A percentile compares a stretch with the other conserved stretches of the same genome.
Evolutionary conservation across 768 basidiomycete species (phyloP).

Genomic region (Macrolepiota fuliginosa): DNA sequence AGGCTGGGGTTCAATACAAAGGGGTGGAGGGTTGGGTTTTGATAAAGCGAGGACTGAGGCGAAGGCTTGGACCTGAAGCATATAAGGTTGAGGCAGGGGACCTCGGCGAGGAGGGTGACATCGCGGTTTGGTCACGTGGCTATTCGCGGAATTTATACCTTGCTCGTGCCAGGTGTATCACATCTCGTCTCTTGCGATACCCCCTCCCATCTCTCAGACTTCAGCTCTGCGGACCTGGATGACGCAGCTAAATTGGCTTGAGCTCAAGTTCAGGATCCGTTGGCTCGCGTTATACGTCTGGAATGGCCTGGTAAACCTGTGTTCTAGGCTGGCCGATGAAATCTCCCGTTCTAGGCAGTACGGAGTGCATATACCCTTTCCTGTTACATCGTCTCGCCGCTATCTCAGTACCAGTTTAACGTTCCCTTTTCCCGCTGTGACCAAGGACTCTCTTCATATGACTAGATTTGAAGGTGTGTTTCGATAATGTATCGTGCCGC

Average conservation of each 20-base stretch:
- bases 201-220: neutral
- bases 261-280: neutral
- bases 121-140: too few relatives aligned
- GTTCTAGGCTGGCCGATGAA: neutral
- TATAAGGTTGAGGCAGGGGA: too few relatives aligned
- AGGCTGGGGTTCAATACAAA: too few relatives aligned
- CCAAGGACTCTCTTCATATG: neutral
- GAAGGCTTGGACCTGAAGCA: too few relatives aligned
- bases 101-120: too few relatives aligned
- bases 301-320: neutral
- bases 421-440: neutral
- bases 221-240: neutral
- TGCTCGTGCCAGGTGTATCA: too few relatives aligned
- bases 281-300: neutral
- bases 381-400: neutral
- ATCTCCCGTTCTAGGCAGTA: neutral
- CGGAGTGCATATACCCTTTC: neutral
- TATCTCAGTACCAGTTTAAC: neutral
- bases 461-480: neutral
- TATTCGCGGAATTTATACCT: too few relatives aligned
- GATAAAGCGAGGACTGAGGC: too few relatives aligned
- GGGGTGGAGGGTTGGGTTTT: too few relatives aligned
- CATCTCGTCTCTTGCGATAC: neutral
- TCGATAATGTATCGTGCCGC: neutral
- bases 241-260: neutral